Evolutionary conservation across 2,329 filamentous ascomycete species (phyloP).

Genomic region (Davidsoniella virescens): DNA sequence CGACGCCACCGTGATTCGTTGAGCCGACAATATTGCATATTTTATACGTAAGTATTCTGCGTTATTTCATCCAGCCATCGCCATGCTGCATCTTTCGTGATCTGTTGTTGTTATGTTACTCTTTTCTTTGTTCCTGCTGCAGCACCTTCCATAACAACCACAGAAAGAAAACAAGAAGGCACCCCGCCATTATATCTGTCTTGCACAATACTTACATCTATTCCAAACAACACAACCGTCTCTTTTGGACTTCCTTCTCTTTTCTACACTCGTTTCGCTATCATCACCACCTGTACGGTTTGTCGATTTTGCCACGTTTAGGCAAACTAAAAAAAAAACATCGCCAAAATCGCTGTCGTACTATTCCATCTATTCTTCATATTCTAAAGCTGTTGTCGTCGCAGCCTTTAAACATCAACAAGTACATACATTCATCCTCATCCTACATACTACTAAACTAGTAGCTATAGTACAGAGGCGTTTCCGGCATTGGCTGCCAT

Average conservation of each 20-base stretch:
- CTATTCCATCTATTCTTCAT: no score
- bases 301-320: no score
- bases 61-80: no score
- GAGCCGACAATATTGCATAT: not conserved
- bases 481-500: not conserved
- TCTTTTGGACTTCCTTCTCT: not conserved
- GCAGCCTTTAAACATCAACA: no score
- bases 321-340: no score
- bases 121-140: not conserved
- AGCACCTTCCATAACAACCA: not conserved
- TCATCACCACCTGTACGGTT: no score
- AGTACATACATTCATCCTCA: no score
- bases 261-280: no score
- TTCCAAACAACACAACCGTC: not conserved
- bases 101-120: not conserved
- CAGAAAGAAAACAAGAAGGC: not conserved
- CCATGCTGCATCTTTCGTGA: not conserved
- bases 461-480: not conserved
- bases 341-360: no score
- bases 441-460: not conserved
- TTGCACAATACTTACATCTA: no score
- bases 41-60: not conserved
- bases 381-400: no score
- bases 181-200: not conserved
- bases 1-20: no score